Evolutionary conservation across 108 stramenopile genomes (phyloP).

Genomic region (Discostella stelligeroides): DNA sequence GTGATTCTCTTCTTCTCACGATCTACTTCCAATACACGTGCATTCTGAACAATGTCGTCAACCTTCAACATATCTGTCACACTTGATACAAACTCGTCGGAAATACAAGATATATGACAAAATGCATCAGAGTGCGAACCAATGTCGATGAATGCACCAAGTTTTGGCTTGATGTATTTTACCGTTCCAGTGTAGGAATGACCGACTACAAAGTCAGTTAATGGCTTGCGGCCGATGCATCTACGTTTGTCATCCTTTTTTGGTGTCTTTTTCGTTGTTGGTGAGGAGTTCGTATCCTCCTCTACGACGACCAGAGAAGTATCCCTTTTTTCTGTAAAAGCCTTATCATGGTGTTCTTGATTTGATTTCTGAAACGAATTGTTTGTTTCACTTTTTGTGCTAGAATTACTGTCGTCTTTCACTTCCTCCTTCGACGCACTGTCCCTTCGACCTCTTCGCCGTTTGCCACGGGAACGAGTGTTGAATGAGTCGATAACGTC

Average conservation of each 20-base stretch:
- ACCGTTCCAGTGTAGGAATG: conserved; percentile 65
- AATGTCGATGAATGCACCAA: conserved; percentile 89
- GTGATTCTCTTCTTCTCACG: conserved; percentile 78
- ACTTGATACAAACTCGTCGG: conserved; percentile 69
- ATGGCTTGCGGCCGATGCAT: conserved; percentile 86
- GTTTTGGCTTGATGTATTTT: conserved; percentile 76
- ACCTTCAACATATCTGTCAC: conserved; percentile 60
- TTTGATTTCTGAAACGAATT: conserved; percentile 6
- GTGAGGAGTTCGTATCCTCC: neutral
- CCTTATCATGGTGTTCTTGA: neutral
- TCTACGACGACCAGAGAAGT: neutral
- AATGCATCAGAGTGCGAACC: conserved; percentile 87
- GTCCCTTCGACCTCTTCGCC: conserved; percentile 41
- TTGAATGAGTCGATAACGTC: conserved; percentile 17
- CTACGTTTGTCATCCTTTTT: conserved; percentile 61
- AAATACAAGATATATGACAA: conserved; percentile 80
- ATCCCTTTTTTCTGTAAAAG: conserved; percentile 10
- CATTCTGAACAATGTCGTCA: conserved; percentile 62
- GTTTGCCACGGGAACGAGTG: conserved; percentile 41
- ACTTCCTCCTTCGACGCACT: conserved; percentile 12
- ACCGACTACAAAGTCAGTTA: conserved; percentile 81
- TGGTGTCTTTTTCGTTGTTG: conserved; percentile 17
- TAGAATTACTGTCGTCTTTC: conserved; percentile 12
- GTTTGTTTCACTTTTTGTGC: neutral
- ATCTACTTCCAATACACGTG: conserved; percentile 74